These are phyloP conservation scores for Emmonsia crescens DNA, from an alignment of 2,329 filamentous ascomycete species.

Conservation along the genomic window DNA sequence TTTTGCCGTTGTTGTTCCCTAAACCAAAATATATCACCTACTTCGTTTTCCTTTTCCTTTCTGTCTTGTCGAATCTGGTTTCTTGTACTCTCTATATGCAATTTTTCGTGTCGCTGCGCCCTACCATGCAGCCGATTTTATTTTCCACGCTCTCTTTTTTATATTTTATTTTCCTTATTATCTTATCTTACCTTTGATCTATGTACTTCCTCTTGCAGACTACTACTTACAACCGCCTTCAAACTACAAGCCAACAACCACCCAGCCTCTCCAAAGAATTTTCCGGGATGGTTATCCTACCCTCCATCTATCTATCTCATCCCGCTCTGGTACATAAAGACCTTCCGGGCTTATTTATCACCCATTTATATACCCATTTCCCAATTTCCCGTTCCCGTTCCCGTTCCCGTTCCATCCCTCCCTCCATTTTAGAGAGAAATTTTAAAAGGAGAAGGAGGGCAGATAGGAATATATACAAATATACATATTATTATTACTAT, in stretches of 20 bases:
- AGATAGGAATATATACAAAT: not conserved
- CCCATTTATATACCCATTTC: not conserved
- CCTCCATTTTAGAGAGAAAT: not conserved
- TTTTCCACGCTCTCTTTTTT: not conserved
- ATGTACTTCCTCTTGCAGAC: not conserved
- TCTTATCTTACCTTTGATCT: not conserved
- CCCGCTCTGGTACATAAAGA: not conserved
- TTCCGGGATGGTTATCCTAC: not conserved
- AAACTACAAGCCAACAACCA: not conserved
- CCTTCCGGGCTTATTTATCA: not conserved
- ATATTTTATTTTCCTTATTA: not conserved
- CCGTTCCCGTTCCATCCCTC: conserved; percentile 2
- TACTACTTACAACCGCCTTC: not conserved
- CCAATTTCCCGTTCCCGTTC: not conserved
- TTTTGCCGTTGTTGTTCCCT: not conserved
- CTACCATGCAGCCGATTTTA: not conserved
- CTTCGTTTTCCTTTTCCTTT: not conserved
- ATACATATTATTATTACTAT: not conserved
- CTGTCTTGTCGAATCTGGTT: not conserved
- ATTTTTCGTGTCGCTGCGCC: not conserved
- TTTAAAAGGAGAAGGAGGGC: not conserved
- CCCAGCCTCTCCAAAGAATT: not conserved
- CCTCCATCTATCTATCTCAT: not conserved
- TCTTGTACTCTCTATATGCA: not conserved
- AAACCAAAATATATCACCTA: not conserved